A percentile compares a stretch with the other conserved stretches of the same genome.
Evolutionary conservation across 2,329 filamentous ascomycete species (phyloP).

Genomic region (Akanthomyces uredinophilus): DNA sequence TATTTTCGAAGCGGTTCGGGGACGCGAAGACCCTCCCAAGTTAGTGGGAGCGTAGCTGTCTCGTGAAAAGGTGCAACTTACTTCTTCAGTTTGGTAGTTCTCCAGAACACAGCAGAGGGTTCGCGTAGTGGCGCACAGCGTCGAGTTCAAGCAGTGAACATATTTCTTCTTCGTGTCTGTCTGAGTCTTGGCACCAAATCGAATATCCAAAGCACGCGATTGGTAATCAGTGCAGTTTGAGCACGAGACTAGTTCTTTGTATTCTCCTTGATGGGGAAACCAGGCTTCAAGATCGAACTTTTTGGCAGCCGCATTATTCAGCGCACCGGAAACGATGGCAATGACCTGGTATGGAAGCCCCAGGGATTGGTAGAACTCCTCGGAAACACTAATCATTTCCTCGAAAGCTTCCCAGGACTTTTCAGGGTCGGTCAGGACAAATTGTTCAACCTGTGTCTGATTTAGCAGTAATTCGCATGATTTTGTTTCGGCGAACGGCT

Average conservation of each 20-base stretch:
- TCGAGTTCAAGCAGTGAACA: slow-evolving; percentile 88
- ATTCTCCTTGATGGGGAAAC: slow-evolving; percentile 95
- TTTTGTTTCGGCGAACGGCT: neutral
- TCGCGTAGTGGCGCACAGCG: slow-evolving; percentile 83
- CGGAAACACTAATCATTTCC: slow-evolving; percentile 82
- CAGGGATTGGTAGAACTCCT: slow-evolving; percentile 92
- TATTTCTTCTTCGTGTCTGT: slow-evolving; percentile 84
- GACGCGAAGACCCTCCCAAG: slow-evolving; percentile 62
- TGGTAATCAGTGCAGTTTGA: slow-evolving; percentile 99
- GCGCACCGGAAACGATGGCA: slow-evolving; percentile 88
- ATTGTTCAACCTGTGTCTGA: slow-evolving; percentile 59
- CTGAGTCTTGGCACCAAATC: slow-evolving; percentile 82
- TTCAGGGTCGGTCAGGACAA: slow-evolving; percentile 75
- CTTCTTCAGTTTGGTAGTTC: slow-evolving; percentile 90
- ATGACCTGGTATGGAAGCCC: slow-evolving; percentile 88
- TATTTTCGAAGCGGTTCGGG: slow-evolving; percentile 84
- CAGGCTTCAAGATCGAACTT: slow-evolving; percentile 96
- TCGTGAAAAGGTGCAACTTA: slow-evolving; percentile 32
- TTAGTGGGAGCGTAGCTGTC: neutral
- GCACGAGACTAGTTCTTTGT: slow-evolving; percentile 96
- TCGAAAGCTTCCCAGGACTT: slow-evolving; percentile 93
- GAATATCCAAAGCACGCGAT: slow-evolving; percentile 86
- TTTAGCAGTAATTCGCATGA: neutral
- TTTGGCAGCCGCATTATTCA: slow-evolving; percentile 74
- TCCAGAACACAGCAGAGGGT: slow-evolving; percentile 92